Evolutionary conservation across 345 rosid genomes (phyloP).

Genomic region (Rhizophora mangle): DNA sequence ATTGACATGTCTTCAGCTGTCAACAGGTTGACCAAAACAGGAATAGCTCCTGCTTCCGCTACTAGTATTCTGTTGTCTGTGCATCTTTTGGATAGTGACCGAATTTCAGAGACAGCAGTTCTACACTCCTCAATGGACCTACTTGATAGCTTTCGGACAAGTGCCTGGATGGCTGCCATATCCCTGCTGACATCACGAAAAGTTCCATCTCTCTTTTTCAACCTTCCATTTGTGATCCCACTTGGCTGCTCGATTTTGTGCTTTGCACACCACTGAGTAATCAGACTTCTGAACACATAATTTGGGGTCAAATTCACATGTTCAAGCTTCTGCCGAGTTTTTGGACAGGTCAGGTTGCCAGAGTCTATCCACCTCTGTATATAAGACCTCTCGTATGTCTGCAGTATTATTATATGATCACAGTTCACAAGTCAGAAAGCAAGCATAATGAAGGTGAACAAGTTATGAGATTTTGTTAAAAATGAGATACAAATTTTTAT

Average conservation of each 20-base stretch:
- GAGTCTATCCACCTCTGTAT: slow-evolving; percentile 97
- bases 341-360: slow-evolving; percentile 83
- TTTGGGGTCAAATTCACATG: slow-evolving; percentile 80
- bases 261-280: slow-evolving; percentile 71
- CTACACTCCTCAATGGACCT: slow-evolving; percentile 49
- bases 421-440: no score
- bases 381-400: slow-evolving; percentile 95
- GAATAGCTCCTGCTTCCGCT: slow-evolving; percentile 88
- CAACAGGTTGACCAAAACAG: slow-evolving; percentile 58
- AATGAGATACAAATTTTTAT: no score
- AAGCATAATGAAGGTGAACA: background rate
- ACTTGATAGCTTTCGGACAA: slow-evolving; percentile 67
- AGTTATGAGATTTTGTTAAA: background rate
- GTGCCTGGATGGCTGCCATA: slow-evolving; percentile 61
- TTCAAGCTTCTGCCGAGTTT: slow-evolving; percentile 89
- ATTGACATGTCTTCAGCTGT: slow-evolving; percentile 50
- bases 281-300: slow-evolving; percentile 79
- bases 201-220: slow-evolving; percentile 61
- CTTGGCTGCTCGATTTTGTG: slow-evolving; percentile 77
- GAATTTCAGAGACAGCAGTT: slow-evolving; percentile 64
- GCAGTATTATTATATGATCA: slow-evolving; percentile 23
- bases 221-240: slow-evolving; percentile 52
- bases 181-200: slow-evolving; percentile 62
- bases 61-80: slow-evolving; percentile 81
- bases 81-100: slow-evolving; percentile 77